Conservation (phyloP, 2,329 filamentous ascomycete genomes). For the Fusarium sp. region DNA sequence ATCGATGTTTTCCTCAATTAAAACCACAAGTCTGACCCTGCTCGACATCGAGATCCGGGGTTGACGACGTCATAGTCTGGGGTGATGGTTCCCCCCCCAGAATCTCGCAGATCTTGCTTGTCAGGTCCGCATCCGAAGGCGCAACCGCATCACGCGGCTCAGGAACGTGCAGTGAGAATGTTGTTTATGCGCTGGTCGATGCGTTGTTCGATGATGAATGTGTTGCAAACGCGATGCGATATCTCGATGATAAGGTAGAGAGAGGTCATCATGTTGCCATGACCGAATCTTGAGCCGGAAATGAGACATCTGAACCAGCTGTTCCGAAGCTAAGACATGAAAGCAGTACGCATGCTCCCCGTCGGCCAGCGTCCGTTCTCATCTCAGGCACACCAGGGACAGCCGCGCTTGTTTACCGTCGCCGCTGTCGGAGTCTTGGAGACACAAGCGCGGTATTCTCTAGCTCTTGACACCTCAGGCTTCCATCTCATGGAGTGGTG, state of each 20-base stretch:
- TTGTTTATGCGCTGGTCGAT: constrained; percentile 15
- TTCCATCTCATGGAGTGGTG: neutral
- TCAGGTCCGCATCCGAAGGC: constrained; percentile 7
- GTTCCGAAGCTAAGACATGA: neutral
- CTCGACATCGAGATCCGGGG: constrained; percentile 44
- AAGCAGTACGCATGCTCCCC: neutral
- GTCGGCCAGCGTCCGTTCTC: neutral
- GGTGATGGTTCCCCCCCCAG: constrained; percentile 33
- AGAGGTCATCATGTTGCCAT: constrained; percentile 19
- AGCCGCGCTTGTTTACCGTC: constrained; percentile 22
- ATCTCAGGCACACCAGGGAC: neutral
- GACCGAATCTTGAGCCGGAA: constrained; percentile 18
- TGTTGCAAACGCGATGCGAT: constrained; percentile 2
- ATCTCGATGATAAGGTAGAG: neutral
- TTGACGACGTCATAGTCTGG: constrained; percentile 46
- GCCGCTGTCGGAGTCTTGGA: constrained; percentile 18
- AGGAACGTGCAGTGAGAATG: constrained; percentile 3
- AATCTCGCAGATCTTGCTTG: constrained; percentile 28
- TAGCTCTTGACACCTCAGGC: constrained; percentile 18
- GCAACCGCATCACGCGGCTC: constrained; percentile 23
- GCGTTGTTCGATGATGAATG: neutral
- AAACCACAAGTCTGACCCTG: too few species aligned
- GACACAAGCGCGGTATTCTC: constrained; percentile 11
- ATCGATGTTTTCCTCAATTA: constrained; percentile 13
- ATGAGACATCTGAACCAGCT: constrained; percentile 8